Evolutionary conservation across 2,329 filamentous ascomycete species (phyloP).

Genomic region (Penicillium nordicum): DNA sequence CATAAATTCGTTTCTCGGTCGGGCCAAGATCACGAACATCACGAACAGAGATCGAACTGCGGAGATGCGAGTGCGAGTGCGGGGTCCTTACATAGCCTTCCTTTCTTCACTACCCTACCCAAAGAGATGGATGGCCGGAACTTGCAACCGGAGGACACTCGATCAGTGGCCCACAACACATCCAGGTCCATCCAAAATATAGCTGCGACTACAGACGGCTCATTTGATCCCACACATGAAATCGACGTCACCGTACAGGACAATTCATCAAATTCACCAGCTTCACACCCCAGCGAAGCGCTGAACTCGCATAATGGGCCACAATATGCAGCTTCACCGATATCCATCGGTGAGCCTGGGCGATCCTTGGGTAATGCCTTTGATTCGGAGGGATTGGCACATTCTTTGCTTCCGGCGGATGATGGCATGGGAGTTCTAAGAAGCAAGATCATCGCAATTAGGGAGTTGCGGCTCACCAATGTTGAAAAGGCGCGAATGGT

Average conservation of each 20-base stretch:
- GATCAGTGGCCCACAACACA: slow-evolving; percentile 7
- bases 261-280: background rate
- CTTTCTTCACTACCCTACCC: slow-evolving; percentile 18
- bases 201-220: background rate
- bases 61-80: slow-evolving; percentile 27
- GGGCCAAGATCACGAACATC: slow-evolving; percentile 11
- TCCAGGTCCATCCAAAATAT: background rate
- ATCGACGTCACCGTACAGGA: background rate
- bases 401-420: slow-evolving; percentile 61
- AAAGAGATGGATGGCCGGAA: slow-evolving; percentile 25
- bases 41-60: slow-evolving; percentile 5
- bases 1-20: slow-evolving; percentile 8
- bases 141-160: slow-evolving; percentile 15
- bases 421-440: slow-evolving; percentile 72
- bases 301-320: background rate
- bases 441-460: slow-evolving; percentile 65
- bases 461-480: slow-evolving; percentile 56
- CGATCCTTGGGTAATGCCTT: background rate
- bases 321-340: background rate
- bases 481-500: slow-evolving; percentile 68
- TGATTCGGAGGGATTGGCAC: slow-evolving; percentile 18
- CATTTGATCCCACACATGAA: background rate
- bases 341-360: background rate
- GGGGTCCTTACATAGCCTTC: slow-evolving; percentile 22
- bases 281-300: background rate